These are phyloP conservation scores for Phyllosticta paracitricarpa DNA, from an alignment of 2,329 filamentous ascomycete species.

Conservation along the genomic window DNA sequence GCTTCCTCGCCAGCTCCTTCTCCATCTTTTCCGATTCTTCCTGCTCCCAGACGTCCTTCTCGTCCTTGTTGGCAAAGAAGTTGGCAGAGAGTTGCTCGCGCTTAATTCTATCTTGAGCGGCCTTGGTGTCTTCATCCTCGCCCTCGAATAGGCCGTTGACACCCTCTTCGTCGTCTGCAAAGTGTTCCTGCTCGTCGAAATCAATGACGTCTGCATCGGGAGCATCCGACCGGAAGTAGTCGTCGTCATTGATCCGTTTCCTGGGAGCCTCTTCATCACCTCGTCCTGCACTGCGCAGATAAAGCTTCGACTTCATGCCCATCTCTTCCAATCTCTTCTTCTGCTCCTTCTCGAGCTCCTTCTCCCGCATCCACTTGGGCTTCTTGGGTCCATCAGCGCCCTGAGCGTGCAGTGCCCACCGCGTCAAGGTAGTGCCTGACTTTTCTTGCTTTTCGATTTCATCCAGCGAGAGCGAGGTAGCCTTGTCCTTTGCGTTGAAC, in stretches of 20 bases:
- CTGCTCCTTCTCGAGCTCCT: constrained; percentile 38
- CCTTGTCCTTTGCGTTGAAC: constrained; percentile 64
- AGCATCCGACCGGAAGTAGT: constrained; percentile 31
- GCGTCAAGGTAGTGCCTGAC: background rate
- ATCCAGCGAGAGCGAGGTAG: constrained; percentile 45
- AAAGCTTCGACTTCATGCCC: constrained; percentile 11
- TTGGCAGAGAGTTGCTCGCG: constrained; percentile 80
- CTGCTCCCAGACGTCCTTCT: constrained; percentile 50
- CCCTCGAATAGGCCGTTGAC: constrained; percentile 32
- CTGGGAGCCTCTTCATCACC: constrained; percentile 29
- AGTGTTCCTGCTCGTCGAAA: constrained; percentile 57
- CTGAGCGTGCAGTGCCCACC: constrained; percentile 58
- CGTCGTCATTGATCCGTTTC: constrained; percentile 32
- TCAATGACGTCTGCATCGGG: constrained; percentile 57
- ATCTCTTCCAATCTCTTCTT: constrained; percentile 14
- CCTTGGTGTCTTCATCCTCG: constrained; percentile 47
- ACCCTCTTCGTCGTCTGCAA: constrained; percentile 74
- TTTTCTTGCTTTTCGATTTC: constrained; percentile 9
- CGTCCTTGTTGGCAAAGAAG: constrained; percentile 57
- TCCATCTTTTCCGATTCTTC: constrained; percentile 58
- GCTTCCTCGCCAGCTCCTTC: constrained; percentile 56
- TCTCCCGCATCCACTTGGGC: constrained; percentile 49
- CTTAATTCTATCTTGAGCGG: constrained; percentile 56
- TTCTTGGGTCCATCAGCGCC: constrained; percentile 62
- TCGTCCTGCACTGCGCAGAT: constrained; percentile 11